Evolutionary conservation across 495 filamentous ascomycete genomes (phyloP).

Genomic region (Glonium stellatum): DNA sequence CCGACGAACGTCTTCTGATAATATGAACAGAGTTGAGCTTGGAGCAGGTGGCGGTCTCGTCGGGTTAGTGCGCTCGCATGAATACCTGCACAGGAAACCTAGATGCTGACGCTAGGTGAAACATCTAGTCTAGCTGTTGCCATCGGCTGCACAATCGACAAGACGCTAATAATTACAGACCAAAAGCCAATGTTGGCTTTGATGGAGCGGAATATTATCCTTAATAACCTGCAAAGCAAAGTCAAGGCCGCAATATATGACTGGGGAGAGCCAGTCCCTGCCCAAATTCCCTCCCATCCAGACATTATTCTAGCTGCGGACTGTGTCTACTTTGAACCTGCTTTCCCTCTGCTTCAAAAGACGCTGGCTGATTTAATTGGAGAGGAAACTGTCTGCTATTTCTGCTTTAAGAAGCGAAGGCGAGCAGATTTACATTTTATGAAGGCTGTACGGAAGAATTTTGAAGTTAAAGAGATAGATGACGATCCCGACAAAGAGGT

Average conservation of each 20-base stretch:
- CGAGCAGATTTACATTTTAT: conserved; percentile 46
- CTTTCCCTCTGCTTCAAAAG: conserved; percentile 75
- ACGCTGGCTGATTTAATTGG: conserved; percentile 55
- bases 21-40: conserved; percentile 65
- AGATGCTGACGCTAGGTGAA: not conserved
- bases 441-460: conserved; percentile 40
- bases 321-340: conserved; percentile 95
- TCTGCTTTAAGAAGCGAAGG: conserved; percentile 89
- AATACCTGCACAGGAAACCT: not conserved
- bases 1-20: conserved; percentile 10
- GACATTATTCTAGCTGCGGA: conserved; percentile 87
- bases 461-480: conserved; percentile 39
- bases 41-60: conserved; percentile 89
- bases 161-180: conserved; percentile 71
- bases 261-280: conserved; percentile 55
- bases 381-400: conserved; percentile 62
- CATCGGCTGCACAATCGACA: conserved; percentile 45
- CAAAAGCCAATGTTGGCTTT: conserved; percentile 73
- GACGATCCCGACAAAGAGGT: conserved; percentile 39
- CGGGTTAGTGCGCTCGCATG: conserved; percentile 39
- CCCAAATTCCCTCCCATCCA: conserved; percentile 49
- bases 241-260: conserved; percentile 61
- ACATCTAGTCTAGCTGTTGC: conserved; percentile 54
- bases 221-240: conserved; percentile 62
- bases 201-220: conserved; percentile 72